phyloP scores from a whole-genome alignment of 345 rosid species.

The Turritis glabra region DNA sequence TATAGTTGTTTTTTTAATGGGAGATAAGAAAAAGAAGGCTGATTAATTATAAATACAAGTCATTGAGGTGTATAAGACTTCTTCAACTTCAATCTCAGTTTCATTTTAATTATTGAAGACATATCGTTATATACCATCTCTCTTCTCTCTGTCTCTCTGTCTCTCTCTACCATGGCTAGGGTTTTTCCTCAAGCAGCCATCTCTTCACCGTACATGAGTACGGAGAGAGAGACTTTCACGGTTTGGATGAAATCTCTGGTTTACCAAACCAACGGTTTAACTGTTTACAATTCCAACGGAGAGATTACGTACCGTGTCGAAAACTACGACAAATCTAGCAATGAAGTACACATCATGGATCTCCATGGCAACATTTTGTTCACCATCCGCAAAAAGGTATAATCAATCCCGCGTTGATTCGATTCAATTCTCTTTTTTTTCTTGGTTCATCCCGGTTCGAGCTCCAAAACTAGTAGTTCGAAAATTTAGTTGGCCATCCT shows the following conservation, averaged over 20 bases:
- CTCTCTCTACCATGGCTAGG: constrained; percentile 43
- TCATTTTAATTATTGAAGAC: constrained; percentile 14
- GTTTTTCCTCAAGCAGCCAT: constrained; percentile 49
- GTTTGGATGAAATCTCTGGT: constrained; percentile 76
- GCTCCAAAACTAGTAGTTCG: not conserved
- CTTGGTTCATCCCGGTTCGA: not conserved
- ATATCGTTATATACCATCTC: constrained; percentile 7
- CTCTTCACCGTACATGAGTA: constrained; percentile 34
- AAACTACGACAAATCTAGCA: constrained; percentile 55
- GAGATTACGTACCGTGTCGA: constrained; percentile 59
- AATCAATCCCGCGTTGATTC: not conserved
- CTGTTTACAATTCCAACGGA: constrained; percentile 56
- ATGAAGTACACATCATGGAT: constrained; percentile 64
- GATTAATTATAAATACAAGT: constrained; percentile 17
- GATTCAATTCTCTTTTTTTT: not conserved
- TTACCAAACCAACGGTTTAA: constrained; percentile 63
- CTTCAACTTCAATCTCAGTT: constrained; percentile 32
- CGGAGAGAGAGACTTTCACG: constrained; percentile 54
- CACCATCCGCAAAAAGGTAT: constrained; percentile 52
- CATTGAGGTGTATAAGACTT: constrained; percentile 39
- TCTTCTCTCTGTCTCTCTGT: constrained; percentile 1
- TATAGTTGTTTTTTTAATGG: not conserved
- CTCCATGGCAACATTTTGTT: constrained; percentile 55
- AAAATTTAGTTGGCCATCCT: not conserved
- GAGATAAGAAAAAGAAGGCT: constrained; percentile 23